Evolutionary conservation across 176 grass and related monocot species (phyloP).

Genomic region (Juncus effusus): DNA sequence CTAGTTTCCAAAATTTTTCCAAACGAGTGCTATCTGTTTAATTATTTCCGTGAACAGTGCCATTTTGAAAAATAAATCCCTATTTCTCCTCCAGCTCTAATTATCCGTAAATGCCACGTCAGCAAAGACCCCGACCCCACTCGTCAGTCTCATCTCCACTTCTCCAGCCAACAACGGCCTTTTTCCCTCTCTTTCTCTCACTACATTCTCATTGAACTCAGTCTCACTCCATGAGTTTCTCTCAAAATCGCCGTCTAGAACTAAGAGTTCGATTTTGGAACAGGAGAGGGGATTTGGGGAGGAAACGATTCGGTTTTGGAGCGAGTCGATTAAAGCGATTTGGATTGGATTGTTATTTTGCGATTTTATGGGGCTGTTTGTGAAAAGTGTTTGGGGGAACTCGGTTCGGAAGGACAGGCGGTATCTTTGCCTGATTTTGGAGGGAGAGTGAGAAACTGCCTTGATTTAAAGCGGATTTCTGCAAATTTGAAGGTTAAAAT

Average conservation of each 20-base stretch:
- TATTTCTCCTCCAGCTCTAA: conserved; percentile 94
- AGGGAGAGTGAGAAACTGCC: neutral
- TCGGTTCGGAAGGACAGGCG: conserved; percentile 16
- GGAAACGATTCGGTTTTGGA: conserved; percentile 10
- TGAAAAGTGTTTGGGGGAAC: conserved; percentile 28
- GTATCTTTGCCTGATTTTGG: conserved; percentile 5
- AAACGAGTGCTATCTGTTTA: too few species aligned
- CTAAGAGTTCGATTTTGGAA: conserved; percentile 86
- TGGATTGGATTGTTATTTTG: conserved; percentile 27
- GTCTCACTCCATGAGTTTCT: conserved; percentile 65
- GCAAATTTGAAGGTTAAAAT: neutral
- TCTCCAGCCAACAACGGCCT: conserved; percentile 76
- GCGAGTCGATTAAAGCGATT: conserved; percentile 13
- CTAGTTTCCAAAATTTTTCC: too few species aligned
- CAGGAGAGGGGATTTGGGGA: conserved; percentile 63
- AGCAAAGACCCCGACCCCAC: conserved; percentile 70
- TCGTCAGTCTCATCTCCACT: conserved; percentile 71
- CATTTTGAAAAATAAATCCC: too few species aligned
- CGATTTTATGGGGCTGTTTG: conserved; percentile 28
- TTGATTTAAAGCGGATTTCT: conserved; percentile 23
- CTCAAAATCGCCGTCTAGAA: conserved; percentile 91
- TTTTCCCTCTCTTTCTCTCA: conserved; percentile 84
- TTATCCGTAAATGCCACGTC: conserved; percentile 93
- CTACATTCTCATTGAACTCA: conserved; percentile 67
- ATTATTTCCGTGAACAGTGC: too few species aligned